These are phyloP conservation scores for Centella asiatica DNA, from an alignment of 129 eudicot genomes.

Conservation along the genomic window DNA sequence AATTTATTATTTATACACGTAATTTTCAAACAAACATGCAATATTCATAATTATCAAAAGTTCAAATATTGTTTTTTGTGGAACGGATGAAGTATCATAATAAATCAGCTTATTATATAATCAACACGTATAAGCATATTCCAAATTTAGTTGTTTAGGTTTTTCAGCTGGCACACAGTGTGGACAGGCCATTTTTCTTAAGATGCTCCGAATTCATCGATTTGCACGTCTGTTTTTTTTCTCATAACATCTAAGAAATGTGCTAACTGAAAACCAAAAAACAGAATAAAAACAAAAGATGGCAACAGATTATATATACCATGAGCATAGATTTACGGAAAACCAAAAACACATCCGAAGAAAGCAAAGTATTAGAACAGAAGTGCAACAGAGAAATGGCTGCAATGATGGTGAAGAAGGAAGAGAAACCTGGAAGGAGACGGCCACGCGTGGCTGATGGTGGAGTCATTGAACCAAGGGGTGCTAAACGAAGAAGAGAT, in stretches of 20 bases:
- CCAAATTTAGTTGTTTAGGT: neutral
- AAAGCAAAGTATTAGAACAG: neutral
- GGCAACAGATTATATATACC: constrained; percentile 11
- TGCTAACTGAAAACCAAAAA: constrained; percentile 26
- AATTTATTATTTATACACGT: no score
- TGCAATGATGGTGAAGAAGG: constrained; percentile 27
- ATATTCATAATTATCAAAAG: no score
- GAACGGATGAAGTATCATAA: no score
- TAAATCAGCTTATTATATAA: neutral
- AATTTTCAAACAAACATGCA: no score
- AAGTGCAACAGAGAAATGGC: constrained; percentile 25
- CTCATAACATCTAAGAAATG: constrained; percentile 5
- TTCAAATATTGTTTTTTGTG: no score
- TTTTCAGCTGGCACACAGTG: constrained; percentile 16
- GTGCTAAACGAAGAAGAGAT: constrained; percentile 49
- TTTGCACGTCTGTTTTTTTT: constrained; percentile 24
- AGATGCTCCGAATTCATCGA: constrained; percentile 25
- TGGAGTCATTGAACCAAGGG: constrained; percentile 27
- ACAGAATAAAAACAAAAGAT: constrained; percentile 23
- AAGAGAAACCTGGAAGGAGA: constrained; percentile 25
- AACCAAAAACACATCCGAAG: constrained; percentile 2
- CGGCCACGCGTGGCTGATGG: constrained; percentile 22
- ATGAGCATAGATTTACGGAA: neutral
- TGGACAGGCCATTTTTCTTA: constrained; percentile 27
- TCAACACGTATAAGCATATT: neutral